Evolutionary conservation across 345 rosid species (phyloP).

Genomic region (Euphorbia pulcherrima): DNA sequence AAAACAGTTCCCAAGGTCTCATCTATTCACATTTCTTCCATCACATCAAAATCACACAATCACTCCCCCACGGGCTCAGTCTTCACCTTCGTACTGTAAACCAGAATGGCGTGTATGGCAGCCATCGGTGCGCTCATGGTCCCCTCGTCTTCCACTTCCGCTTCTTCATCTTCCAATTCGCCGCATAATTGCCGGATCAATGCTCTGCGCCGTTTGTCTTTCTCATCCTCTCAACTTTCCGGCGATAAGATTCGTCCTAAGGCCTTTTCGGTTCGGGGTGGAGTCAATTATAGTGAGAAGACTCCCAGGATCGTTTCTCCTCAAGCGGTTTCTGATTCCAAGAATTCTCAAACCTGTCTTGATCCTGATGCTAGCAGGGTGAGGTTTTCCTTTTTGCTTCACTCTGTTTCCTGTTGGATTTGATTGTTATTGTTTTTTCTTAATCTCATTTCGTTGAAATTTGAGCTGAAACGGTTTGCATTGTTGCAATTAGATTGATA

Average conservation of each 20-base stretch:
- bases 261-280: conserved; percentile 11
- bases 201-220: conserved; percentile 33
- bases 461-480: not conserved
- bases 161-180: conserved; percentile 17
- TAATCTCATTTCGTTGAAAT: not conserved
- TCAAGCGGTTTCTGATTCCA: conserved; percentile 84
- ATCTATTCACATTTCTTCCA: conserved; percentile 17
- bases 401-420: no score
- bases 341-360: conserved; percentile 85
- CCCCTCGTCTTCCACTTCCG: conserved; percentile 23
- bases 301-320: conserved; percentile 57
- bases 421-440: not conserved
- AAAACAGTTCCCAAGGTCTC: conserved; percentile 20
- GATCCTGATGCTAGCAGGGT: conserved; percentile 98
- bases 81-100: not conserved
- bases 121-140: conserved; percentile 36
- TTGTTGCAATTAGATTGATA: not conserved
- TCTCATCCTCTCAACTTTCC: conserved; percentile 49
- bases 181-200: conserved; percentile 8
- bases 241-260: conserved; percentile 37
- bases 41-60: no score
- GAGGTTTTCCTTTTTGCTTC: no score
- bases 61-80: no score
- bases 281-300: conserved; percentile 19
- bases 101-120: conserved; percentile 52